Base-by-base conservation (phyloP, 495 filamentous ascomycete species). In the Delitschia confertaspora region DNA sequence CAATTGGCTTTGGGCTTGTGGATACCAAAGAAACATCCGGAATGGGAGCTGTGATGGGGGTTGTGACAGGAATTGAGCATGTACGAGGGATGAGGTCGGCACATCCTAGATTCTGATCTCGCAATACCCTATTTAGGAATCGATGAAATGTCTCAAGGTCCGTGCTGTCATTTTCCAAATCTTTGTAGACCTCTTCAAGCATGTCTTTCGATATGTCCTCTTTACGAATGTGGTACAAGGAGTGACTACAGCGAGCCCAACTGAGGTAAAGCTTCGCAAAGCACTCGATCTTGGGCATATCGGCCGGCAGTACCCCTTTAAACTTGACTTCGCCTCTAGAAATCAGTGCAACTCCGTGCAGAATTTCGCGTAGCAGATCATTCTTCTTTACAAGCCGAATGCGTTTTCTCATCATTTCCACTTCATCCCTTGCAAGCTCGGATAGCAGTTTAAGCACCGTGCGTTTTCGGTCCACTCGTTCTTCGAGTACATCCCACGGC, bases 381-480 rank as follows among this genome's bases (percentile, higher is more conserved):
- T 33, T 13, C 29, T 42, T 51, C 9, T 23, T 24, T 10, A 57
- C 25, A 3, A 27, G 6, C 4, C 6, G 22, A 0, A 53, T 39
- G 2, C 53, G 25, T 2, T 8, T 21, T 11, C 45, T 35, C 19
- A 57, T 33, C 1, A 26, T 35, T 5, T 41, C 38, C 6, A 33
- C n/a, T 11, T 38, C 46, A 1, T 35, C 33, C 10, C 14, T 16
- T 16, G 17, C 27, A 31, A 53, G 38, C 6, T 56, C 36, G 4
- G 29, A 35, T 0, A 65, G 20, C 3, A 60, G 1, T 33, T 65
- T 65, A 45, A 62, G 53, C 5, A 65, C 36, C 4, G 59, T 42
- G 20, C 57, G 37, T 16, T 56, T 58, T 7, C 58, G 32, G 23
- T 65, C 56, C 2, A 14, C 4, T 4, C 43, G 41, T 4, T 31